Evolutionary conservation across 352 stramenopile species (phyloP).

Genomic region (Phytopythium sindhum): DNA sequence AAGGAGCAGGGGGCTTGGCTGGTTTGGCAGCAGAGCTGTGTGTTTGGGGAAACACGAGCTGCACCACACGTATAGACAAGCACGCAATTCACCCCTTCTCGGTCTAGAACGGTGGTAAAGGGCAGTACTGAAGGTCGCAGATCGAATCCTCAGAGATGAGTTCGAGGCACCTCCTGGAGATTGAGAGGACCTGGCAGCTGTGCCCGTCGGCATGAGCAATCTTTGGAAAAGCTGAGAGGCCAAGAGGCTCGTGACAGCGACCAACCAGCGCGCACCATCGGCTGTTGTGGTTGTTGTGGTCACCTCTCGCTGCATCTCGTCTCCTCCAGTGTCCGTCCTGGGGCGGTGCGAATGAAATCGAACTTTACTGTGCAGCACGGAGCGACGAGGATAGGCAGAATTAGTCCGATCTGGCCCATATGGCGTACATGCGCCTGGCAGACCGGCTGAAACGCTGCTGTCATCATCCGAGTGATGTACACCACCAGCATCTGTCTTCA

Average conservation of each 20-base stretch:
- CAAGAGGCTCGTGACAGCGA: slow-evolving; percentile 1
- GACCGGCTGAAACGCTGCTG: not conserved
- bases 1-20: too few species aligned
- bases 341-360: not conserved
- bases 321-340: not conserved
- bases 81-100: not conserved
- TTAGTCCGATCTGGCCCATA: not conserved
- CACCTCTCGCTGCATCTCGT: not conserved
- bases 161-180: not conserved
- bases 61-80: too few species aligned
- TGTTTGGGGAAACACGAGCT: too few species aligned
- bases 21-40: too few species aligned
- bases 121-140: not conserved
- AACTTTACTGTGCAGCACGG: not conserved
- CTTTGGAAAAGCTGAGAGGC: not conserved
- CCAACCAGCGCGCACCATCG: not conserved
- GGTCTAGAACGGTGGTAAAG: not conserved
- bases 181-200: not conserved
- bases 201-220: not conserved
- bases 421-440: too few species aligned
- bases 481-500: not conserved
- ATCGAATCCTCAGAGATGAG: not conserved
- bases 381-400: not conserved
- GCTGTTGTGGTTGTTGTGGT: not conserved
- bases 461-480: not conserved